Evolutionary conservation across 1,284 basidiomycete genomes (phyloP), one percentile per base, ranked within the genome.

Genomic region (Veloporphyrellus conicus): DNA sequence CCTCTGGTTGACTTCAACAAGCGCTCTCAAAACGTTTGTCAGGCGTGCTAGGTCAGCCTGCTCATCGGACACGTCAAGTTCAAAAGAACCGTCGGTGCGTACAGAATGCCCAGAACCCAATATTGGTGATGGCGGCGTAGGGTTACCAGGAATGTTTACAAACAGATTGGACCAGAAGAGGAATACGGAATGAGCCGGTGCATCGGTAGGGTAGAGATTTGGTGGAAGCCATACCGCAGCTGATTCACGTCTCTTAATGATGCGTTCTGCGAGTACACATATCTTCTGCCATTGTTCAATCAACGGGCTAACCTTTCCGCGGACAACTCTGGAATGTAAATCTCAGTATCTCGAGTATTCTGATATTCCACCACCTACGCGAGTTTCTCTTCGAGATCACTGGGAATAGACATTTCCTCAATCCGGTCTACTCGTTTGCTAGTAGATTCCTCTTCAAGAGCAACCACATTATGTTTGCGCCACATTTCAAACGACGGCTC

Each of bases 221-320:
- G 75, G 42, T 78, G 75, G 75, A 74, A 75, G 68, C 72, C 87
- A 79, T 86, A 90, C 87, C 77, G 87, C 84, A 73, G 87, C 84
- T 69, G 87, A 84, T 75, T 92, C 89, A 61, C 87, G 78, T 69
- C 92, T 81, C 69, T 85, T 87, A 45, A 93, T 79, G 54, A 90
- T 80, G 54, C 91, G 82, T 70, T 96, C 93, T 8, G 85, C 78
- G 35, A 93, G 76, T 45, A 89, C 71, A 62, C 86, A 89, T 62
- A 96, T 87, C 58, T 89, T 82, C 60, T 93, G 91, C 87, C 91
- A 93, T 62, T 92, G 84, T 54, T 93, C 90, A 47, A 96, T 87
- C 37, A 95, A 70, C 5, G 79, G 73, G 35, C 74, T 78, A 19
- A 96, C 70, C 63, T 83, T 86, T 37, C 75, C 74, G 25, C 88